These are phyloP conservation scores for Yarrowia sp. DNA, from an alignment of 805 yeast species.

Conservation along the genomic window DNA sequence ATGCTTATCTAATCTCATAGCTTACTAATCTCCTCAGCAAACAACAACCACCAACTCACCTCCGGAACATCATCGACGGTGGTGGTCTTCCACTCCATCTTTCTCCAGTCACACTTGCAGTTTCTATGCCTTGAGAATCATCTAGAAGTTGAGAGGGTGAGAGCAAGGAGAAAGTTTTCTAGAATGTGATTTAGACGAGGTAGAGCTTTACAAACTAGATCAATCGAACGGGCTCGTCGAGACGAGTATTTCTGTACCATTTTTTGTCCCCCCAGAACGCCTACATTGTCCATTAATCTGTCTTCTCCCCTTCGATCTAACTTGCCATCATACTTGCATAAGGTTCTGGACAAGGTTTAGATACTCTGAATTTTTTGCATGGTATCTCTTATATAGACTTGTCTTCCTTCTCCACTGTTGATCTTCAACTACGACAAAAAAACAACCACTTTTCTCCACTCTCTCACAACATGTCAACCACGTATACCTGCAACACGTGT, in stretches of 20 bases:
- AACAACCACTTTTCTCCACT: too few relatives aligned
- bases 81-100: too few relatives aligned
- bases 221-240: too few relatives aligned
- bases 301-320: neutral
- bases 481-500: slow-evolving; percentile 88
- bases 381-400: slow-evolving; percentile 14
- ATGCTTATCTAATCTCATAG: too few relatives aligned
- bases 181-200: too few relatives aligned
- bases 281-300: too few relatives aligned
- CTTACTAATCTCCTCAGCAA: too few relatives aligned
- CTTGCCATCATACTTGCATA: slow-evolving; percentile 36
- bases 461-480: slow-evolving; percentile 21
- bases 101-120: slow-evolving; percentile 17
- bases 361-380: slow-evolving; percentile 37
- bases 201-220: neutral
- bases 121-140: slow-evolving; percentile 5
- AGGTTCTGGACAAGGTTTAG: slow-evolving; percentile 7
- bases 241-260: neutral
- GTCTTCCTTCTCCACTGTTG: too few relatives aligned
- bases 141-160: neutral
- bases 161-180: neutral
- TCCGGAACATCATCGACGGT: too few relatives aligned
- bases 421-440: neutral
- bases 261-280: neutral
- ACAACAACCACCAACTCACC: too few relatives aligned